Evolutionary conservation across 2,329 filamentous ascomycete species (phyloP).

Genomic region (Drechslerella dactyloides): DNA sequence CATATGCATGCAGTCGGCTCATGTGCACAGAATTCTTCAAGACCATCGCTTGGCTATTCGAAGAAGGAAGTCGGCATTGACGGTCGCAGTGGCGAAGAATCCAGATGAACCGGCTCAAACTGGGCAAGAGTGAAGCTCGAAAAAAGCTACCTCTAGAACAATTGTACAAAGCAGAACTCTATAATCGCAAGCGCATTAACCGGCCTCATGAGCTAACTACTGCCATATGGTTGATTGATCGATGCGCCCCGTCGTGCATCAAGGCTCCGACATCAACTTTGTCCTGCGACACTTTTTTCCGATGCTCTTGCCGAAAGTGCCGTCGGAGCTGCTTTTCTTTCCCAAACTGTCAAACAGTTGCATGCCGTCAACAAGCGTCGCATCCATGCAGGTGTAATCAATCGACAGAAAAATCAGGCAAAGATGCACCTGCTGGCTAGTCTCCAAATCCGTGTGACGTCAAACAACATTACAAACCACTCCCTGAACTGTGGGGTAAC

Average conservation of each 20-base stretch:
- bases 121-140: constrained; percentile 31
- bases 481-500: constrained; percentile 33
- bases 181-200: constrained; percentile 38
- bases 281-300: constrained; percentile 3
- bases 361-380: constrained; percentile 22
- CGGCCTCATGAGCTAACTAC: not conserved
- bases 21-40: no score
- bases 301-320: constrained; percentile 35
- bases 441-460: constrained; percentile 31
- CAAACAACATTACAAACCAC: constrained; percentile 18
- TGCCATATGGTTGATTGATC: constrained; percentile 19
- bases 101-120: no score
- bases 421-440: constrained; percentile 38
- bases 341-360: constrained; percentile 15
- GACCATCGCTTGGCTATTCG: no score
- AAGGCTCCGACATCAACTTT: no score
- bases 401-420: constrained; percentile 40
- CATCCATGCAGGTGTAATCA: constrained; percentile 21
- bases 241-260: no score
- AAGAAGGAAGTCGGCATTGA: no score
- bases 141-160: not conserved
- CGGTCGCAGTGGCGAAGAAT: no score
- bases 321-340: constrained; percentile 8
- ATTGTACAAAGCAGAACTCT: not conserved
- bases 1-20: no score